Percentiles rank a stretch among this genome's conserved stretches.
Conservation (phyloP, 441 rosid species). For the Breynia disticha region DNA sequence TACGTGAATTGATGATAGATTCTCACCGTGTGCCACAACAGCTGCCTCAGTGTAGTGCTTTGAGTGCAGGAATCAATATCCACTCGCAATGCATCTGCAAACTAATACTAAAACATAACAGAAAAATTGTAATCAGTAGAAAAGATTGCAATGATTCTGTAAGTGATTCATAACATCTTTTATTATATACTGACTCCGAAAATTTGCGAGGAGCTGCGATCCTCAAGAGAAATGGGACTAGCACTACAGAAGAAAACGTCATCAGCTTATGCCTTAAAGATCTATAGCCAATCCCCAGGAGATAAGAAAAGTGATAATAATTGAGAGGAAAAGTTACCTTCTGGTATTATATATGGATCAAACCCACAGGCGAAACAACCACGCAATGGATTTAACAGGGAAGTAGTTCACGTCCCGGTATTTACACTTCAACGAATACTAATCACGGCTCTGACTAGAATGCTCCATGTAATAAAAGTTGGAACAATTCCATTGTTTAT, state of each 20-base stretch:
- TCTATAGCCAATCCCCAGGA: too few species aligned
- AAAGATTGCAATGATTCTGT: not conserved
- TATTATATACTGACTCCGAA: conserved; percentile 2
- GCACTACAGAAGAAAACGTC: not conserved
- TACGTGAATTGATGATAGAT: too few species aligned
- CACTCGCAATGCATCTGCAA: too few species aligned
- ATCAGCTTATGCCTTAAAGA: conserved; percentile 4
- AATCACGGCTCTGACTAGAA: conserved; percentile 67
- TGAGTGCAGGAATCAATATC: too few species aligned
- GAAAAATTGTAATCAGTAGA: too few species aligned
- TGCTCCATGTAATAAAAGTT: conserved; percentile 61
- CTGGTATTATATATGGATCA: not conserved
- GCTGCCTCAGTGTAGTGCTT: too few species aligned
- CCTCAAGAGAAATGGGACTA: not conserved
- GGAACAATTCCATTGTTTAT: conserved; percentile 50
- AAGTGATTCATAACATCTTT: not conserved
- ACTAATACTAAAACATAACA: too few species aligned
- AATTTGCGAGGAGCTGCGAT: conserved; percentile 3
- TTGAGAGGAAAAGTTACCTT: conserved; percentile 2
- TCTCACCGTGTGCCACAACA: too few species aligned
- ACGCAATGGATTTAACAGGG: not conserved
- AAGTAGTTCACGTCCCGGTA: not conserved
- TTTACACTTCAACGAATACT: conserved; percentile 1
- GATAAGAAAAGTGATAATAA: too few species aligned
- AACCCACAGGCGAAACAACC: conserved; percentile 3